Percentiles rank a stretch among this genome's conserved stretches.
phyloP scores from a whole-genome alignment of 2,329 filamentous ascomycete species.

The Xylariaceae sp. region DNA sequence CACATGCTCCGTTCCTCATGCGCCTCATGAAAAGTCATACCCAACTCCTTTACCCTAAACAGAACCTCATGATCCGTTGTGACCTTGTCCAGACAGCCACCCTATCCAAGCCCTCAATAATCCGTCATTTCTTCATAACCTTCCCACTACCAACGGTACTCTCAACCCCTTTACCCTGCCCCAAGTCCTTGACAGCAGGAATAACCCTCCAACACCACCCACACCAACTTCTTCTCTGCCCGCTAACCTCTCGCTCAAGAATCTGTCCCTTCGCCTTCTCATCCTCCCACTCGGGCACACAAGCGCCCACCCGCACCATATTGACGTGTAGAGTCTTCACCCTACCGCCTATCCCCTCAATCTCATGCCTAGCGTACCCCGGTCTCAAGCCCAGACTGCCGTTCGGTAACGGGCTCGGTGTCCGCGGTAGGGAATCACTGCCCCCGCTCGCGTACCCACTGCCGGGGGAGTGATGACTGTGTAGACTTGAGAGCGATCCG shows the following conservation, averaged over 20 bases:
- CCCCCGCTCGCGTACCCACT: conserved; percentile 18
- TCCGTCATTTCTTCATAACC: no score
- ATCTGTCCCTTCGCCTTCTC: conserved; percentile 64
- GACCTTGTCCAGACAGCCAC: neutral
- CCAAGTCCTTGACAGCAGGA: conserved; percentile 49
- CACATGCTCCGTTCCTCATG: neutral
- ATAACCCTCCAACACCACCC: conserved; percentile 84
- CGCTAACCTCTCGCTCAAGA: conserved; percentile 66
- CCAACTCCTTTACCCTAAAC: neutral
- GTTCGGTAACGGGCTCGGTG: conserved; percentile 1
- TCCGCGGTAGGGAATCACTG: conserved; percentile 41
- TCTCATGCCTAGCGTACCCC: conserved; percentile 81
- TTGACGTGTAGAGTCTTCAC: conserved; percentile 86
- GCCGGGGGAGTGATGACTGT: conserved; percentile 2
- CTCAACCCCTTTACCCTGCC: conserved; percentile 13
- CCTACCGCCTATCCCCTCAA: conserved; percentile 83
- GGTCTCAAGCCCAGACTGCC: conserved; percentile 43
- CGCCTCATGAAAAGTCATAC: no score
- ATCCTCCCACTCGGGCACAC: conserved; percentile 81
- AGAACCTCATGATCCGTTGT: conserved; percentile 6
- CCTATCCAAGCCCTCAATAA: no score
- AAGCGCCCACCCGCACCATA: conserved; percentile 75
- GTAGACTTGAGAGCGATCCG: conserved; percentile 2
- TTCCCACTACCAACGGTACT: no score
- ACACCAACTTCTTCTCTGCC: conserved; percentile 76